Evolutionary conservation across 1,284 basidiomycete species (phyloP).

Genomic region (Ceratobasidium sp.): DNA sequence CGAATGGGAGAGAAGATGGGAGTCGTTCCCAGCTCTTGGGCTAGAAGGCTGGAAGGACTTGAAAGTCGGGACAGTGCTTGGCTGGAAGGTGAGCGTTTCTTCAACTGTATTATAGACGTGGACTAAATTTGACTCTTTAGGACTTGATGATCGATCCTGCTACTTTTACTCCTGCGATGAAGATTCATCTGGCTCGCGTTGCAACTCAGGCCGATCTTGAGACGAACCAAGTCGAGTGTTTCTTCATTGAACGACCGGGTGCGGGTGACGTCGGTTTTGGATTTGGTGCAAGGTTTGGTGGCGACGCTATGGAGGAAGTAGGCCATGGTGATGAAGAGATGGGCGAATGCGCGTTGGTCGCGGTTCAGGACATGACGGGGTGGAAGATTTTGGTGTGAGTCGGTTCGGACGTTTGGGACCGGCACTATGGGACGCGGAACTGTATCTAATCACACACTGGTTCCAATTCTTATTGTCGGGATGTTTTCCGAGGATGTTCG

Average conservation of each 20-base stretch:
- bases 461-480: too few species aligned
- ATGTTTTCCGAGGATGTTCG: too few species aligned
- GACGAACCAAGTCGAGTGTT: conserved; percentile 13
- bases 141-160: conserved; percentile 60
- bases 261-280: conserved; percentile 11
- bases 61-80: conserved; percentile 52
- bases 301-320: neutral
- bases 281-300: conserved; percentile 2
- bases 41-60: conserved; percentile 49
- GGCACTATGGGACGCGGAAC: too few species aligned
- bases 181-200: conserved; percentile 56
- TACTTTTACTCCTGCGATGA: conserved; percentile 61
- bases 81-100: conserved; percentile 59
- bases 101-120: too few species aligned
- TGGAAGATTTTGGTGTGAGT: neutral
- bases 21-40: conserved; percentile 49
- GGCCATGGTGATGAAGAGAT: neutral
- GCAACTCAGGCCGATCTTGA: neutral
- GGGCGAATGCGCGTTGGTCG: neutral
- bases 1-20: conserved; percentile 50
- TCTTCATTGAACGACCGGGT: conserved; percentile 25
- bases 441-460: too few species aligned
- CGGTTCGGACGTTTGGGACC: too few species aligned
- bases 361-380: neutral
- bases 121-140: conserved; percentile 50